Conservation (phyloP, 495 filamentous ascomycete species). For the Lepraria neglecta region DNA sequence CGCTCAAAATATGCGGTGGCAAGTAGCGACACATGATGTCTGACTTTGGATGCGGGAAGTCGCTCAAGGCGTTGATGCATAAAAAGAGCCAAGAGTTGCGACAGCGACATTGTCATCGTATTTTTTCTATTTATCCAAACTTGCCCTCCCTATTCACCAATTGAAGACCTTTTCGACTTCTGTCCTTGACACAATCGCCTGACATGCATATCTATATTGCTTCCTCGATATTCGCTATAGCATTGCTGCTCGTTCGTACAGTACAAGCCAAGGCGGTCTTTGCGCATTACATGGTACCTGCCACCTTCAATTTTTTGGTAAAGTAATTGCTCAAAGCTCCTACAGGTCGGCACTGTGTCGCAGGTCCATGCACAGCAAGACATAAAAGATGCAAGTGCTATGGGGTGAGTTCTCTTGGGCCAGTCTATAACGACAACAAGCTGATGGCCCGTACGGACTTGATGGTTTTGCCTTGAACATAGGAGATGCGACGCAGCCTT, state of each 20-base stretch:
- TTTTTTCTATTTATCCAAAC: too few relatives aligned
- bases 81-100: too few relatives aligned
- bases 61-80: too few relatives aligned
- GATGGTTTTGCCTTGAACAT: conserved; percentile 34
- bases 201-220: neutral
- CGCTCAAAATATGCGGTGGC: too few relatives aligned
- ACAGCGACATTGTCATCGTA: too few relatives aligned
- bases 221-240: too few relatives aligned
- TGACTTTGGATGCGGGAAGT: too few relatives aligned
- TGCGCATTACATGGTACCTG: conserved; percentile 35
- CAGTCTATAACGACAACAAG: neutral
- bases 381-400: conserved; percentile 27
- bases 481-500: conserved; percentile 24
- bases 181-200: too few relatives aligned
- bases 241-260: neutral
- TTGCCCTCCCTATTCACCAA: too few relatives aligned
- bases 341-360: conserved; percentile 25
- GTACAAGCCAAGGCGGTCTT: conserved; percentile 26
- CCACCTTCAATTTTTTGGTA: neutral
- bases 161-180: too few relatives aligned
- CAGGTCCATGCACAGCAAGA: conserved; percentile 29
- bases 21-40: too few relatives aligned
- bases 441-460: conserved; percentile 13
- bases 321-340: neutral
- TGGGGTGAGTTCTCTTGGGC: conserved; percentile 12